Evolutionary conservation across 2,329 filamentous ascomycete species (phyloP).

Genomic region (Fusarium goolgardi): DNA sequence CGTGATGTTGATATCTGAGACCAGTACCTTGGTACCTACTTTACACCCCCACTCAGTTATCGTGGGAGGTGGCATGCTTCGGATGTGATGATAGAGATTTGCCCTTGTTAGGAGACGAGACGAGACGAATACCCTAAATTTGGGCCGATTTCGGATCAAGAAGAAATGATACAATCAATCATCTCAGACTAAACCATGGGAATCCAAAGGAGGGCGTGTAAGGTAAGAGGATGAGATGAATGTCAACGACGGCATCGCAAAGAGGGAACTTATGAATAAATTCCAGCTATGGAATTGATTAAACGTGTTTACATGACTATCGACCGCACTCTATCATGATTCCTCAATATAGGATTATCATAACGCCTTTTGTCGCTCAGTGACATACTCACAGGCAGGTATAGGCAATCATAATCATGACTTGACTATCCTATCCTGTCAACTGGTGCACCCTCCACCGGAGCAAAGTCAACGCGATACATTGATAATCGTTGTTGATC

Average conservation of each 20-base stretch:
- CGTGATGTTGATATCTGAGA: conserved; percentile 1
- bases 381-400: conserved; percentile 14
- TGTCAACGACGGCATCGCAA: conserved; percentile 28
- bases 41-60: conserved; percentile 31
- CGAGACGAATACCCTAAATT: not conserved
- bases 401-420: conserved; percentile 9
- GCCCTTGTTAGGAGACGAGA: conserved; percentile 16
- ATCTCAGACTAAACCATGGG: conserved; percentile 1
- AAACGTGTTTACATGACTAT: not conserved
- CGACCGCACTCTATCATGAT: conserved; percentile 15
- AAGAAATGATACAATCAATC: conserved; percentile 4
- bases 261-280: conserved; percentile 1
- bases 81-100: conserved; percentile 25
- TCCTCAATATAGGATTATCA: conserved; percentile 9
- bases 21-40: not conserved
- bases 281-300: conserved; percentile 9
- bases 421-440: not conserved
- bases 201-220: conserved; percentile 11
- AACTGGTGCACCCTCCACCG: not conserved
- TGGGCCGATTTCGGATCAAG: conserved; percentile 14
- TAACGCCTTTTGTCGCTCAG: conserved; percentile 6
- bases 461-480: not conserved
- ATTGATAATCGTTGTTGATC: not conserved
- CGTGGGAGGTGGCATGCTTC: conserved; percentile 26
- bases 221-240: conserved; percentile 5